Evolutionary conservation across 2,329 filamentous ascomycete species (phyloP).

Genomic region (Alternaria sp.): DNA sequence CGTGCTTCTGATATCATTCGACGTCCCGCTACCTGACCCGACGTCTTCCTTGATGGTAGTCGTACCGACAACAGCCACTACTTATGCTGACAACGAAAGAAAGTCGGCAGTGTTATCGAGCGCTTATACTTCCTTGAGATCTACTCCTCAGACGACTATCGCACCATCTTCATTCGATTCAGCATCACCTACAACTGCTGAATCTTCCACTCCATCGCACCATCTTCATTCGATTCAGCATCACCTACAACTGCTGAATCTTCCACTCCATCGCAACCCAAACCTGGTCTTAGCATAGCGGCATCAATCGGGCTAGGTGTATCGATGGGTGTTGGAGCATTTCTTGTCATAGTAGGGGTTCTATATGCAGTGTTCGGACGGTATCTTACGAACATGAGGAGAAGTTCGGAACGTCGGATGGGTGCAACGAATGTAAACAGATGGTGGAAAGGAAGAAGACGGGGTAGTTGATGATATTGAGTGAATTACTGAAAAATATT

Average conservation of each 20-base stretch:
- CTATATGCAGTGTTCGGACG: slow-evolving; percentile 2
- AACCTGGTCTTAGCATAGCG: background rate
- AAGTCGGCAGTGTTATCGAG: background rate
- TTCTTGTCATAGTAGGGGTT: background rate
- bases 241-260: background rate
- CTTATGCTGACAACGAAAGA: background rate
- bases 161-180: background rate
- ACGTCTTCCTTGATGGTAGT: background rate
- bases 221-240: background rate
- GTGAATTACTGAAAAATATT: background rate
- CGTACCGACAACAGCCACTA: background rate
- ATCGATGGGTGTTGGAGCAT: background rate
- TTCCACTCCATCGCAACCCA: background rate
- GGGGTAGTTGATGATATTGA: background rate
- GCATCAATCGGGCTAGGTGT: slow-evolving; percentile 1
- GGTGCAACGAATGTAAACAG: background rate
- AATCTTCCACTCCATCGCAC: background rate
- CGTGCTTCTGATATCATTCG: background rate
- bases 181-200: background rate
- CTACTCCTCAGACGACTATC: background rate
- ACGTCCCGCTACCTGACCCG: background rate
- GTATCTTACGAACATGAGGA: background rate
- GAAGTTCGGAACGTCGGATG: background rate
- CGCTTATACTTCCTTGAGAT: background rate
- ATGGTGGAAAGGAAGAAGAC: background rate